These are phyloP conservation scores for Leersia perrieri DNA, from an alignment of 176 grass and related monocot genomes.

Conservation along the genomic window DNA sequence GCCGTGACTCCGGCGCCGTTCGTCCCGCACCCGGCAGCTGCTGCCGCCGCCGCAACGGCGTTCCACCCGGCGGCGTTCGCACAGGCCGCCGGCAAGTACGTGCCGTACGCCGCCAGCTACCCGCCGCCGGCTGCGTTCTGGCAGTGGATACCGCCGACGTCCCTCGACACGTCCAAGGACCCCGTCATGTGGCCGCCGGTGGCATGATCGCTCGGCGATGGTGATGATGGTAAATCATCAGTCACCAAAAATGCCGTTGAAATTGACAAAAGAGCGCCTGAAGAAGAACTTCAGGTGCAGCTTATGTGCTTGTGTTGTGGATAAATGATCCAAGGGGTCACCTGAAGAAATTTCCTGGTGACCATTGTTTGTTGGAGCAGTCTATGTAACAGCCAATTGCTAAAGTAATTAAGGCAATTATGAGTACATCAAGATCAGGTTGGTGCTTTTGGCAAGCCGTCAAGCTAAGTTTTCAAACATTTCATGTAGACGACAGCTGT, in stretches of 20 bases:
- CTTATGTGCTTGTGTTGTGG: conserved; percentile 30
- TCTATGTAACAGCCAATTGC: conserved; percentile 28
- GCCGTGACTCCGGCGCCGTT: conserved; percentile 43
- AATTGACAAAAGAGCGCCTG: conserved; percentile 21
- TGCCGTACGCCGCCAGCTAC: conserved; percentile 58
- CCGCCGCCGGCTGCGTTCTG: conserved; percentile 64
- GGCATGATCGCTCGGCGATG: conserved; percentile 44
- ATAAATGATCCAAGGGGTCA: conserved; percentile 12
- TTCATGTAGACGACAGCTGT: background rate
- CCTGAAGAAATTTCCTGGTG: background rate
- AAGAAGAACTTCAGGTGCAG: conserved; percentile 10
- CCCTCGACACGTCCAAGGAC: conserved; percentile 93
- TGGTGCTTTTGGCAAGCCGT: background rate
- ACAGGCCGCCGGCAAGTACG: conserved; percentile 47
- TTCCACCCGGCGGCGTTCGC: conserved; percentile 39
- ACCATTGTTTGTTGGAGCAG: conserved; percentile 16
- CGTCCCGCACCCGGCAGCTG: conserved; percentile 46
- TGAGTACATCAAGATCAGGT: background rate
- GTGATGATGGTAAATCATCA: background rate
- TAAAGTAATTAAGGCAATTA: background rate
- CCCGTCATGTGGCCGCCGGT: conserved; percentile 85
- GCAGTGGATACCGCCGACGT: conserved; percentile 92
- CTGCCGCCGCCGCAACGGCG: conserved; percentile 41
- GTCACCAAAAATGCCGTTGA: conserved; percentile 10
- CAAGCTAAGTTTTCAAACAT: background rate